Conservation (phyloP, 257 asterid species). For the Eucommia ulmoides region DNA sequence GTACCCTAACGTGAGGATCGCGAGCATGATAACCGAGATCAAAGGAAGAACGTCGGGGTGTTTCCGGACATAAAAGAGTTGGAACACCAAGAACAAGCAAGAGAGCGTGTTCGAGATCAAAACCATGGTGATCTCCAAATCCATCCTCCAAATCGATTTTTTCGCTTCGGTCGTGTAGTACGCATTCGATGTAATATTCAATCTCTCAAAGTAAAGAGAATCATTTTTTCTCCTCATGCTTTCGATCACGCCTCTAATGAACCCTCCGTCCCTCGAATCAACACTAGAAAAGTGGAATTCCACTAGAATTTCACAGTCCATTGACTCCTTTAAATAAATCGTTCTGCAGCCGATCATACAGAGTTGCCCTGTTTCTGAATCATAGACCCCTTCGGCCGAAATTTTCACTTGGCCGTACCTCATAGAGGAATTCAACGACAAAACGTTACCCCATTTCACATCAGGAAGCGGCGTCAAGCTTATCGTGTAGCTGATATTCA, state of each 20-base stretch:
- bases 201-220: constrained; percentile 28
- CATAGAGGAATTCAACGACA: constrained; percentile 11
- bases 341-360: constrained; percentile 73
- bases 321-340: constrained; percentile 5
- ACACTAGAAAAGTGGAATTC: constrained; percentile 25
- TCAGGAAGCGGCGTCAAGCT: constrained; percentile 4
- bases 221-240: constrained; percentile 34
- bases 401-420: constrained; percentile 12
- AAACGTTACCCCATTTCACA: neutral
- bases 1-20: constrained; percentile 40
- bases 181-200: constrained; percentile 21
- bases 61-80: constrained; percentile 38
- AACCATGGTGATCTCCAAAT: constrained; percentile 48
- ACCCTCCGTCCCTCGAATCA: constrained; percentile 7
- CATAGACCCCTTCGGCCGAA: constrained; percentile 50
- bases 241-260: constrained; percentile 26
- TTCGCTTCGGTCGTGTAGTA: constrained; percentile 10
- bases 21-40: constrained; percentile 40
- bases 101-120: constrained; percentile 41
- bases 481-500: constrained; percentile 42
- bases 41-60: constrained; percentile 31
- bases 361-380: constrained; percentile 33
- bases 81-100: constrained; percentile 36
- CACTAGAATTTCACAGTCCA: constrained; percentile 48
- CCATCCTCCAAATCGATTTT: constrained; percentile 54